Percentiles rank a stretch among this genome's conserved stretches.
Conservation (phyloP, 2,329 filamentous ascomycete genomes). For the Beauveria scarabaeidicola region DNA sequence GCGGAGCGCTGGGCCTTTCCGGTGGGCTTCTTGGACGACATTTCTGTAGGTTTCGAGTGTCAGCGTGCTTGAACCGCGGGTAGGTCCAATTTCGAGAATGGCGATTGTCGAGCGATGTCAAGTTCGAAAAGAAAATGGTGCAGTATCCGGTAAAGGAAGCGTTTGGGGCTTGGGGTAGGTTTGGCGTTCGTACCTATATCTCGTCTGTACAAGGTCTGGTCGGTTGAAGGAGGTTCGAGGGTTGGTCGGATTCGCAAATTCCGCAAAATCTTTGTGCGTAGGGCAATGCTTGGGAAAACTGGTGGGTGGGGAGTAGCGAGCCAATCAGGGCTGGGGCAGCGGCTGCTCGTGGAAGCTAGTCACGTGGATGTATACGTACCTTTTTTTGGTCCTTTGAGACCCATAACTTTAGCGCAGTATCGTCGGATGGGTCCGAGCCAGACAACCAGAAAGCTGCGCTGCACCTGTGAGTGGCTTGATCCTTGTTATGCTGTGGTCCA, state of each 20-base stretch:
- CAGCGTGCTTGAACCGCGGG: constrained; percentile 4
- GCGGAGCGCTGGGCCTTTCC: constrained; percentile 64
- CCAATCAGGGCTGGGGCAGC: constrained; percentile 22
- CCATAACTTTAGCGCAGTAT: background rate
- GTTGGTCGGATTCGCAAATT: constrained; percentile 26
- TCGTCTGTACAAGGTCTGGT: constrained; percentile 31
- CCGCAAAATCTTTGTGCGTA: constrained; percentile 36
- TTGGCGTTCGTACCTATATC: constrained; percentile 31
- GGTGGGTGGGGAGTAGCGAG: constrained; percentile 25
- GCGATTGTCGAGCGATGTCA: background rate
- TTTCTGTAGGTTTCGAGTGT: constrained; percentile 22
- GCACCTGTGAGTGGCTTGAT: background rate
- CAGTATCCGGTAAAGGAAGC: background rate
- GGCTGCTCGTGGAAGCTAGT: background rate
- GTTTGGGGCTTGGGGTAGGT: constrained; percentile 14
- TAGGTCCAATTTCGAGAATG: background rate
- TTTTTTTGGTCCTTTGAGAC: constrained; percentile 2
- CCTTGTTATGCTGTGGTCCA: constrained; percentile 7
- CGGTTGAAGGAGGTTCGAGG: constrained; percentile 27
- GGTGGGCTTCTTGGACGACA: constrained; percentile 34
- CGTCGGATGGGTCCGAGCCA: constrained; percentile 2
- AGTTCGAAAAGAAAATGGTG: background rate
- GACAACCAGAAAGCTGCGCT: background rate
- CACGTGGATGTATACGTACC: constrained; percentile 20
- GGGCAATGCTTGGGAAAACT: constrained; percentile 28